Base-by-base conservation (phyloP, 2,329 filamentous ascomycete genomes). In the Aspergillus aculeatus region DNA sequence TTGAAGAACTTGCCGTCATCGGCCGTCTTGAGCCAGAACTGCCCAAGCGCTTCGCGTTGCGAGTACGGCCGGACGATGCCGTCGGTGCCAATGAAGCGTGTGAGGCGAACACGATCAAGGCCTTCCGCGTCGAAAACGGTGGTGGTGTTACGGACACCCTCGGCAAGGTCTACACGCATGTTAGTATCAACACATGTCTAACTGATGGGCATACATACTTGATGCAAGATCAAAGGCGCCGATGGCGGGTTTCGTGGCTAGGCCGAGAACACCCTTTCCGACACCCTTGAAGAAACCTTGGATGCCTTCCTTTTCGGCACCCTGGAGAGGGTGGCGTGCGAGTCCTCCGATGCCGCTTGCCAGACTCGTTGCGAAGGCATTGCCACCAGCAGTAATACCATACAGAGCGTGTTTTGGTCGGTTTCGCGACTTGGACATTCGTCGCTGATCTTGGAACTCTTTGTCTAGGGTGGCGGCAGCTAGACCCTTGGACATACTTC, bases 1-100 rank as follows among this genome's bases (percentile, higher is more conserved):
- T 96, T 89, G 84, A 99, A 99, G 82, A 94, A 98, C 75, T 93
- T 95, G 62, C 95, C 95, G 65, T 97, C 95, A 77, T 99, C 95
- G 11, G 96, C 87, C 60, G 96, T 96, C 83, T 99, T 99, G 65
- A 99, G 87, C 96, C 95, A 99, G 81, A 92, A 97, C 75, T 99
- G 95, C 0, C 95, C 95, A 3, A 99, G 86, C 0, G 95, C 93
- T 81, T 99, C 95, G 50, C 95, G 91, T 73, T 96, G 91, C 58
- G 89, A 93, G 81, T 96, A 99, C 0, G 95, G 93, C 3, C 94
- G 89, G 35, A 99, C 93, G 61, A 99, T 91, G 47, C 95, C 95
- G 73, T 99, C 94, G 47, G 88, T 86, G 16, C 92, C 91, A 62
- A 99, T 92, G 79, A 96, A 97, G 19, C 95, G 90, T 5, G 93